phyloP scores from a whole-genome alignment of 306 rosid genomes.

The Vigna mungo region DNA sequence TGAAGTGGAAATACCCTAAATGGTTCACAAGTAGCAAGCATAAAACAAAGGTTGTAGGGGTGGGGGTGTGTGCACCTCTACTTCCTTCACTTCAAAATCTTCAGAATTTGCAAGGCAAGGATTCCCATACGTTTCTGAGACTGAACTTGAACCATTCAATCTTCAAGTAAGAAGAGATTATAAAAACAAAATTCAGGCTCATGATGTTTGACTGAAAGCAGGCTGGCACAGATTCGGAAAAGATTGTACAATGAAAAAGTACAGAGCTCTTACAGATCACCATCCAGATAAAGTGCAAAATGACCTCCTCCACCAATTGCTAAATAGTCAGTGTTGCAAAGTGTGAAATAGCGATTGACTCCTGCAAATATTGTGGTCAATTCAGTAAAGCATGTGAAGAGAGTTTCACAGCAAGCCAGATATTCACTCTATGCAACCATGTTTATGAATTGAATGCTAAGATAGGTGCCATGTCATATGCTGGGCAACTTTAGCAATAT shows the following conservation, averaged over 20 bases:
- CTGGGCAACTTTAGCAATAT: background rate
- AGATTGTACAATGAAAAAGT: background rate
- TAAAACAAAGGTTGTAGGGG: background rate
- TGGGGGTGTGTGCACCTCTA: conserved; percentile 65
- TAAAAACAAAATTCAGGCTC: background rate
- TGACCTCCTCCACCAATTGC: conserved; percentile 95
- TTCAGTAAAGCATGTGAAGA: conserved; percentile 24
- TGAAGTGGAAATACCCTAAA: no score
- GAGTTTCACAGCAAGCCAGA: conserved; percentile 29
- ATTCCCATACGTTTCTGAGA: conserved; percentile 87
- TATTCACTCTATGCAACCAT: conserved; percentile 7
- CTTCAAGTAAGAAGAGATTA: conserved; percentile 43
- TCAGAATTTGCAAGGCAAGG: conserved; percentile 89
- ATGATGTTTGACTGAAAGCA: conserved; percentile 8
- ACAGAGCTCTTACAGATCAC: conserved; percentile 76
- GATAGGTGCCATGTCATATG: background rate
- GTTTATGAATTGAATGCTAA: conserved; percentile 5
- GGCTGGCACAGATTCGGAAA: background rate
- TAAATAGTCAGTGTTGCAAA: conserved; percentile 71
- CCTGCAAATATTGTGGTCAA: conserved; percentile 59
- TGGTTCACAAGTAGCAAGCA: background rate
- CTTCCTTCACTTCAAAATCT: conserved; percentile 90
- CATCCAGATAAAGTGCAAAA: conserved; percentile 87
- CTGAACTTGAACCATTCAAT: conserved; percentile 89
- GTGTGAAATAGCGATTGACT: conserved; percentile 83